These are phyloP conservation scores for Isabelozyma pseudorhagii DNA, from an alignment of 805 yeast genomes.

Conservation along the genomic window DNA sequence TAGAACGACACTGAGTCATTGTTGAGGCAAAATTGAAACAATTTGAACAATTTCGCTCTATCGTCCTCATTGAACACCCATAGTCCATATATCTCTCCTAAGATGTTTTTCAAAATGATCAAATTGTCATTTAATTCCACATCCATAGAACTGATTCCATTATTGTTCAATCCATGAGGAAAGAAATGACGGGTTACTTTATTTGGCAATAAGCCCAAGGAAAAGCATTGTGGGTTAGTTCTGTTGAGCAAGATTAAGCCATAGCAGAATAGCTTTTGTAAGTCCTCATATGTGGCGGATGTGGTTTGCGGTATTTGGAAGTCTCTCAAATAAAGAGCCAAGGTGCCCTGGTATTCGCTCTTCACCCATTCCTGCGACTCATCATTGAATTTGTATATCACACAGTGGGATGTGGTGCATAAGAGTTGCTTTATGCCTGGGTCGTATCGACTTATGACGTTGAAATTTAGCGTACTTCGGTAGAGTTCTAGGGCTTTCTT, in stretches of 20 bases:
- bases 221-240: slow-evolving; percentile 64
- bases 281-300: slow-evolving; percentile 21
- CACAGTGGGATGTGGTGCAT: slow-evolving; percentile 69
- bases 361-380: slow-evolving; percentile 65
- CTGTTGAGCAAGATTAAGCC: slow-evolving; percentile 72
- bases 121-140: slow-evolving; percentile 68
- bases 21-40: slow-evolving; percentile 37
- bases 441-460: slow-evolving; percentile 75
- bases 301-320: slow-evolving; percentile 22
- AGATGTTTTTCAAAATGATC: slow-evolving; percentile 63
- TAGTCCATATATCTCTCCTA: slow-evolving; percentile 71
- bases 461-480: slow-evolving; percentile 66
- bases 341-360: slow-evolving; percentile 65
- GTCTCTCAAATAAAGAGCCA: slow-evolving; percentile 61
- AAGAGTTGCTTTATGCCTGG: slow-evolving; percentile 65
- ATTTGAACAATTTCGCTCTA: slow-evolving; percentile 55
- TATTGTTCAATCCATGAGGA: slow-evolving; percentile 27
- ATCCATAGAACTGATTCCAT: slow-evolving; percentile 46
- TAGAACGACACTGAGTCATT: slow-evolving; percentile 18
- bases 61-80: slow-evolving; percentile 75
- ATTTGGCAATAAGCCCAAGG: slow-evolving; percentile 64
- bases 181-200: slow-evolving; percentile 44
- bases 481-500: slow-evolving; percentile 56
- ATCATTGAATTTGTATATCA: slow-evolving; percentile 61
- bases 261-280: slow-evolving; percentile 51